phyloP scores from a whole-genome alignment of 257 asterid species.

The Fraxinus americana region DNA sequence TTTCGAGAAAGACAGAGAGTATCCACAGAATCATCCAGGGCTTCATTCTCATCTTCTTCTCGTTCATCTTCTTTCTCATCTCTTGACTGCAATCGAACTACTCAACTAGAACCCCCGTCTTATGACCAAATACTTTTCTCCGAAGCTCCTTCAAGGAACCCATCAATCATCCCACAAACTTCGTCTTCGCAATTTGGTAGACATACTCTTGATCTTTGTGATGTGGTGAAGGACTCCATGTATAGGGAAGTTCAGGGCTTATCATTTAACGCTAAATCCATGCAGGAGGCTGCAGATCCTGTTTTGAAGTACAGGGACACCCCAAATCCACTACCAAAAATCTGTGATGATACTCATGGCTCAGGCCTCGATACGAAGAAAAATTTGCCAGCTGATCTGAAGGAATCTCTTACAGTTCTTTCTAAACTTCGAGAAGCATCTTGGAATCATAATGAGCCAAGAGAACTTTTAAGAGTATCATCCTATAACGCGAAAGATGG shows the following conservation, averaged over 20 bases:
- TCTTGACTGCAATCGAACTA: slow-evolving; percentile 61
- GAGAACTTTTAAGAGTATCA: slow-evolving; percentile 65
- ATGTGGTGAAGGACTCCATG: slow-evolving; percentile 83
- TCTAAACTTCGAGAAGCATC: slow-evolving; percentile 69
- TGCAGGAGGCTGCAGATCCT: slow-evolving; percentile 43
- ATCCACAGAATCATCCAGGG: slow-evolving; percentile 72
- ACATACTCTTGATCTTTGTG: slow-evolving; percentile 63
- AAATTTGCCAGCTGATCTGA: slow-evolving; percentile 51
- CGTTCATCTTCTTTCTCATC: slow-evolving; percentile 90
- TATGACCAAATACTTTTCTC: slow-evolving; percentile 60
- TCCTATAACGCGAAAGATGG: slow-evolving; percentile 67
- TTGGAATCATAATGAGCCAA: slow-evolving; percentile 54
- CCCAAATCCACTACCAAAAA: slow-evolving; percentile 40
- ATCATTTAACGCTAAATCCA: slow-evolving; percentile 42
- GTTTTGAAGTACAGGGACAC: slow-evolving; percentile 40
- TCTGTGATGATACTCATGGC: slow-evolving; percentile 31
- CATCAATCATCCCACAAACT: slow-evolving; percentile 47
- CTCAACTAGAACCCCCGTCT: slow-evolving; percentile 58
- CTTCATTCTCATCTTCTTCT: slow-evolving; percentile 86
- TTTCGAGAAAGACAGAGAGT: slow-evolving; percentile 60
- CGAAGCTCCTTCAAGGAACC: slow-evolving; percentile 65
- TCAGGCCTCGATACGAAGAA: slow-evolving; percentile 30
- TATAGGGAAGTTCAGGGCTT: slow-evolving; percentile 65
- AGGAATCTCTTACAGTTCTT: slow-evolving; percentile 62
- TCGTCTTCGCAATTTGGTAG: slow-evolving; percentile 46